Evolutionary conservation across 768 basidiomycete genomes (phyloP).

Genomic region (Neoboletus subvelutipes): DNA sequence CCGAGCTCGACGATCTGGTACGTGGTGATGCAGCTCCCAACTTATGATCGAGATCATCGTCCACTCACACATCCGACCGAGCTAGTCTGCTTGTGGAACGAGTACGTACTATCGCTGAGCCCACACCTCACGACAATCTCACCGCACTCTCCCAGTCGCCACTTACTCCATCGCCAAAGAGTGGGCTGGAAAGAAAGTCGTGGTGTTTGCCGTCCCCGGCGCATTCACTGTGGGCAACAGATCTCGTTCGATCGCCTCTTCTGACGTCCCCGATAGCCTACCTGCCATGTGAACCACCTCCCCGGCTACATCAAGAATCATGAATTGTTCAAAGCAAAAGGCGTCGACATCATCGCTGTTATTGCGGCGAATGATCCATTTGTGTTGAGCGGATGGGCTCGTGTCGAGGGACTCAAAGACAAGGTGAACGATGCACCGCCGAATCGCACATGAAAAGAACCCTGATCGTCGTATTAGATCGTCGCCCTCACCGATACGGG

Average conservation of each 20-base stretch:
- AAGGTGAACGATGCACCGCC: slow-evolving; percentile 45
- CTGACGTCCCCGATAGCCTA: slow-evolving; percentile 28
- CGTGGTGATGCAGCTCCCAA: slow-evolving; percentile 23
- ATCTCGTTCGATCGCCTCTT: not conserved
- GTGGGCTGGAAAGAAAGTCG: slow-evolving; percentile 83
- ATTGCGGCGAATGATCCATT: slow-evolving; percentile 61
- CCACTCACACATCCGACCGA: not conserved
- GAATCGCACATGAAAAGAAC: slow-evolving; percentile 15
- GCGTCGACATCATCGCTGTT: slow-evolving; percentile 52
- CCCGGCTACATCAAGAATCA: slow-evolving; percentile 47
- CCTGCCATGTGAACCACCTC: slow-evolving; percentile 44
- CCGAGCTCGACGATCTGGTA: slow-evolving; percentile 62
- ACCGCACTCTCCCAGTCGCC: slow-evolving; percentile 38
- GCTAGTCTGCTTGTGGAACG: slow-evolving; percentile 59
- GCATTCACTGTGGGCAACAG: slow-evolving; percentile 65
- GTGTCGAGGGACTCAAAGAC: slow-evolving; percentile 61
- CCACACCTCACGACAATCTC: not conserved
- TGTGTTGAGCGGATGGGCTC: slow-evolving; percentile 61
- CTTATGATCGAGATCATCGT: slow-evolving; percentile 10
- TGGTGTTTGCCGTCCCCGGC: slow-evolving; percentile 75
- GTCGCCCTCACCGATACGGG: slow-evolving; percentile 54
- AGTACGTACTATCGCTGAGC: slow-evolving; percentile 44
- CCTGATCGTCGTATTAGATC: slow-evolving; percentile 41
- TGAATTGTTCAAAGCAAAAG: slow-evolving; percentile 51
- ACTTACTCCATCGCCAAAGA: slow-evolving; percentile 51